Evolutionary conservation across 768 basidiomycete species (phyloP).

Genomic region (Suillus luteus): DNA sequence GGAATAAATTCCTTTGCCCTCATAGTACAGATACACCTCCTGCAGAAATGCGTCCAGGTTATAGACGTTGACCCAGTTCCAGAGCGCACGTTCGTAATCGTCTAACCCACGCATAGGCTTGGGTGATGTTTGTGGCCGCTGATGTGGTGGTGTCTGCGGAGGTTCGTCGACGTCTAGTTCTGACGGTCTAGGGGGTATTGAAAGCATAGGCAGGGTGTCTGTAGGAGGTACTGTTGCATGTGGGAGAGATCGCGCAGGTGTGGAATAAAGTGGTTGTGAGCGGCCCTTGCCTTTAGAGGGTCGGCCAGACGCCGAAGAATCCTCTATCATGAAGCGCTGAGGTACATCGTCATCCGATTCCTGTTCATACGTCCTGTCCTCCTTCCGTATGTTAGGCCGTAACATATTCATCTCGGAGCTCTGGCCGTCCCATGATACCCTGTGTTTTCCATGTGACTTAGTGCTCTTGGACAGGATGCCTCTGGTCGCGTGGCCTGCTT

Average conservation of each 20-base stretch:
- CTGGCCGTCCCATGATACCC: constrained; percentile 59
- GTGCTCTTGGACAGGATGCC: constrained; percentile 24
- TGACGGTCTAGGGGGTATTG: constrained; percentile 65
- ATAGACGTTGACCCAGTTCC: constrained; percentile 99
- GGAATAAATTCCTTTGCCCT: constrained; percentile 94
- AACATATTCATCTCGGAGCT: constrained; percentile 58
- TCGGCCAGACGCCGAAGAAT: constrained; percentile 39
- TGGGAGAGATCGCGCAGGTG: constrained; percentile 40
- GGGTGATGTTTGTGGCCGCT: constrained; percentile 25
- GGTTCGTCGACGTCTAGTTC: constrained; percentile 51
- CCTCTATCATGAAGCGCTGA: constrained; percentile 84
- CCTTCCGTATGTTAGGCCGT: constrained; percentile 71
- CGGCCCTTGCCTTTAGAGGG: constrained; percentile 41
- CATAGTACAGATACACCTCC: constrained; percentile 95
- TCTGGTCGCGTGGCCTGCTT: constrained; percentile 53
- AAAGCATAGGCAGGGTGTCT: constrained; percentile 39
- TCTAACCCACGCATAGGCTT: constrained; percentile 72
- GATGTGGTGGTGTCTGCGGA: constrained; percentile 21
- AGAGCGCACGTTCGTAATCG: constrained; percentile 87
- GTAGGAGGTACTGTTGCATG: constrained; percentile 42
- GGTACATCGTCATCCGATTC: constrained; percentile 86
- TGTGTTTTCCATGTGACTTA: constrained; percentile 49
- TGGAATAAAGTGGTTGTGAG: constrained; percentile 56
- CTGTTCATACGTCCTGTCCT: constrained; percentile 58
- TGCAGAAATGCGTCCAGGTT: constrained; percentile 95